Evolutionary conservation across 2,329 filamentous ascomycete species (phyloP), one percentile per base, ranked within the genome.

Genomic region (Penicillium sp.): DNA sequence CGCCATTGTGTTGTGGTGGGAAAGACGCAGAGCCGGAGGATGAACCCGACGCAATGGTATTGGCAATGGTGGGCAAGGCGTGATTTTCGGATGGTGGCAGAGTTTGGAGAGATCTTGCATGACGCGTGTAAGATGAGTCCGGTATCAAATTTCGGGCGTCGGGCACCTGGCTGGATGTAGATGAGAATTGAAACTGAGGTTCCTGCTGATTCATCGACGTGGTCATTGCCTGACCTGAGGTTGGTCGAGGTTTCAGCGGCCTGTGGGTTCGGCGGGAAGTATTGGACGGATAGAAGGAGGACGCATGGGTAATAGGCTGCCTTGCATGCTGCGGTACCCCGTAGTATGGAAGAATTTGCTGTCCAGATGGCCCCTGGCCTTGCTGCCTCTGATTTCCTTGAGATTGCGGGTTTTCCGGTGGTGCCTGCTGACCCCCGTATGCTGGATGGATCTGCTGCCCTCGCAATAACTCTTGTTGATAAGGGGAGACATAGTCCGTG

Each of bases 241-340:
- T 9, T 18, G 9, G 18, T 10, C 16, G 16, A 36, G 35, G 9
- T 0, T 38, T 38, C 35, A 16, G 13, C 39, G 25, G 22, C 13
- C 16, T 27, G 3, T n/a, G 25, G 13, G 39, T 20, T 16, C 39
- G 39, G 10, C 39, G 22, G n/a, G 16, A 38, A 18, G 35, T 28
- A 24, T 48, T 42, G 14, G 35, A 24, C 25, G 22, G 31, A 46
- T 48, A 46, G 10, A 20, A 20, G n/a, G n/a, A n/a, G 4, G 43
- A 33, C 8, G 42, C 27, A 22, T 31, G 50, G 31, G 38, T 27
- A 24, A 18, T 38, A 33, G 43, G 44, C 3, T 39, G 38, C n/a
- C 47, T 42, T 18, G 22, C 30, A 40, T 39, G 47, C 39, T 53
- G 51, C n/a, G 33, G 46, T 7, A 25, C 25, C 27, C 24, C 18